Percentiles rank a stretch among this genome's conserved stretches.
These are phyloP conservation scores for Jamesozyma rosinii DNA, from an alignment of 805 yeast species.

Conservation along the genomic window DNA sequence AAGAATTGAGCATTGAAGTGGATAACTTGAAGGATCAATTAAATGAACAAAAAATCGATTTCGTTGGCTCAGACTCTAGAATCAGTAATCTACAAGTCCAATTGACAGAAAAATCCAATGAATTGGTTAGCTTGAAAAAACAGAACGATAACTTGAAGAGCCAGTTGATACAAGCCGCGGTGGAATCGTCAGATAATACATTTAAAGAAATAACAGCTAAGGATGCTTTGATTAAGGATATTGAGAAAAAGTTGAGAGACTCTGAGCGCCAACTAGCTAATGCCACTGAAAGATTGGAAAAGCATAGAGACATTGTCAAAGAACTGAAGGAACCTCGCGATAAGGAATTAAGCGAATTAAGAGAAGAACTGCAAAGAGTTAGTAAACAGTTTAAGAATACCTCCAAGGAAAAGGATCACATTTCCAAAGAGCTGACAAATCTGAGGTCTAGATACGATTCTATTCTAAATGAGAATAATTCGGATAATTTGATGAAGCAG, in stretches of 20 bases:
- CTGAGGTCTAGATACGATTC: background rate
- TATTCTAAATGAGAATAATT: background rate
- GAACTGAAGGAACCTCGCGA: conserved; percentile 12
- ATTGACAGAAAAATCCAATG: background rate
- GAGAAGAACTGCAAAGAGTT: conserved; percentile 4
- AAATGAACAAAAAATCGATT: background rate
- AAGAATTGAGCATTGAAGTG: background rate
- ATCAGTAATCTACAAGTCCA: background rate
- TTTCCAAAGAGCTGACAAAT: background rate
- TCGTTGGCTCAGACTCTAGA: background rate
- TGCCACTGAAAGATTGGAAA: background rate
- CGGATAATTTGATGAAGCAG: background rate
- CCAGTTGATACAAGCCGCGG: conserved; percentile 1
- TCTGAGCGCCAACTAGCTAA: background rate
- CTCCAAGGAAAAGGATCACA: background rate
- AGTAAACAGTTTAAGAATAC: background rate
- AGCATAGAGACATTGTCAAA: background rate
- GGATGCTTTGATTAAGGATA: conserved; percentile 1
- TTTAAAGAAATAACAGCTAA: conserved; percentile 5
- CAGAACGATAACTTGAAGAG: conserved; percentile 1
- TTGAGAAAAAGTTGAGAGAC: conserved; percentile 3
- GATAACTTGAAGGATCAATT: background rate
- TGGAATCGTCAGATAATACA: conserved; percentile 1
- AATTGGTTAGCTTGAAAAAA: background rate
- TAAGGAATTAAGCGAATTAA: conserved; percentile 11